Base-by-base conservation (phyloP, 2,329 filamentous ascomycete species). In the Chrysoporthe puriensis region DNA sequence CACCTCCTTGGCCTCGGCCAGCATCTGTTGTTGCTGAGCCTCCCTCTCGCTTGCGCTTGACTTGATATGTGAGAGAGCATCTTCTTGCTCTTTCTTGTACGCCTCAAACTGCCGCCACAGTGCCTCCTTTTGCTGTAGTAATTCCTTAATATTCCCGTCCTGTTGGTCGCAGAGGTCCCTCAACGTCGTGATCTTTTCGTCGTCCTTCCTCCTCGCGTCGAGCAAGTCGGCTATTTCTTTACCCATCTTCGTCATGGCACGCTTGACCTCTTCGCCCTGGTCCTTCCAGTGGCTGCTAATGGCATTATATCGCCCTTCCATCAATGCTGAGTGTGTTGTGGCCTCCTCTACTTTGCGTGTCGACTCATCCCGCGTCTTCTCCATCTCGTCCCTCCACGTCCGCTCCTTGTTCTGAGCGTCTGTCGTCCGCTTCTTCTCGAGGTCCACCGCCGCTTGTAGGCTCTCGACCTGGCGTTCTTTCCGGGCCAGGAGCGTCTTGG, bases 391-490 rank as follows among this genome's bases (percentile, higher is more conserved):
- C 73, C 81, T 88, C 88, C 84, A 92, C 70, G 72, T 85, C 73
- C 77, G 84, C 74, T 92, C 90, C 42, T 86, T 83, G 62, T 84
- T 83, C 70, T 86, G 83, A 5, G 90, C 89, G 26, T 84, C 83
- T 32, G 82, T 79, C 3, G 90, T 83, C 70, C 88, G 85, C 72
- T 85, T 84, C 75, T 86, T 85, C 78, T 94, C 91, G 2, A 83
- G 77, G 52, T 91, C 88, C 40, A 93, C 81, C 21, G 87, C 82
- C 9, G 84, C 82, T 73, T 89, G 88, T 68, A 93, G 77, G 57
- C 89, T 87, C 71, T 91, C 89, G 54, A 94, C 86, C 76, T 93
- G 91, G 14, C 91, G 86, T 74, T 94, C 91, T 74, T 92, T 91
- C 67, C 91, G 84, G 67, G 88, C 86, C 40, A 94, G 83, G 8